A percentile compares a stretch with the other conserved stretches of the same genome.
phyloP scores from a whole-genome alignment of 768 basidiomycete species.

The Agaricus blazei region DNA sequence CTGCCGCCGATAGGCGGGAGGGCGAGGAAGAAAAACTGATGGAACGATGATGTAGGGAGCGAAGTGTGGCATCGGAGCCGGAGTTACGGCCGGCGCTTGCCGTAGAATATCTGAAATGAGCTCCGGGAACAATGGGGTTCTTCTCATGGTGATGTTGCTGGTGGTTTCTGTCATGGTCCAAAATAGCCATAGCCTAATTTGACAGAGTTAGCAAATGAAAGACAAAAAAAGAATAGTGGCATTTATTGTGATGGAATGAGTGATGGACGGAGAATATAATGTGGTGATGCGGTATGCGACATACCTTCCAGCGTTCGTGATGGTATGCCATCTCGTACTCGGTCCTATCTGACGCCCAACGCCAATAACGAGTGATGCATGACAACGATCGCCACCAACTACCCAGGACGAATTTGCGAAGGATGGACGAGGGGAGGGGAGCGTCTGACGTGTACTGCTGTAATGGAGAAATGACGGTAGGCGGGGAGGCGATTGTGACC shows the following conservation, averaged over 20 bases:
- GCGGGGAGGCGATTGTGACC: not conserved
- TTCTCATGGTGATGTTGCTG: conserved; percentile 2
- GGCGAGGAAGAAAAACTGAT: not conserved
- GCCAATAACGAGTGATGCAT: conserved; percentile 36
- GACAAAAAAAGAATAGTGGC: not conserved
- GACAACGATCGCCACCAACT: conserved; percentile 8
- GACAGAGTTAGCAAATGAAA: not conserved
- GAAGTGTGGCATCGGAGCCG: not conserved
- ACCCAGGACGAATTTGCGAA: not conserved
- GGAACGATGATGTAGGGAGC: not conserved
- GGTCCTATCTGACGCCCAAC: conserved; percentile 36
- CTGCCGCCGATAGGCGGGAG: not conserved
- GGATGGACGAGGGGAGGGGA: not conserved
- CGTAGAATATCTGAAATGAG: not conserved
- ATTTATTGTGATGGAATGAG: not conserved
- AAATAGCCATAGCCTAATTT: conserved; percentile 13
- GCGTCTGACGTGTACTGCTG: not conserved
- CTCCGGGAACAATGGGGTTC: not conserved
- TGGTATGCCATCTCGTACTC: conserved; percentile 40
- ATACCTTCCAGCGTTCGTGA: conserved; percentile 44
- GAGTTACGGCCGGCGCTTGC: not conserved
- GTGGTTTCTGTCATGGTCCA: conserved; percentile 15
- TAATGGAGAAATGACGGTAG: not conserved
- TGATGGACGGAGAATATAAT: not conserved
- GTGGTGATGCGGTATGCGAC: conserved; percentile 1